These are phyloP conservation scores for Fusarium veterinarium DNA, from an alignment of 2,329 filamentous ascomycete genomes.

Conservation along the genomic window DNA sequence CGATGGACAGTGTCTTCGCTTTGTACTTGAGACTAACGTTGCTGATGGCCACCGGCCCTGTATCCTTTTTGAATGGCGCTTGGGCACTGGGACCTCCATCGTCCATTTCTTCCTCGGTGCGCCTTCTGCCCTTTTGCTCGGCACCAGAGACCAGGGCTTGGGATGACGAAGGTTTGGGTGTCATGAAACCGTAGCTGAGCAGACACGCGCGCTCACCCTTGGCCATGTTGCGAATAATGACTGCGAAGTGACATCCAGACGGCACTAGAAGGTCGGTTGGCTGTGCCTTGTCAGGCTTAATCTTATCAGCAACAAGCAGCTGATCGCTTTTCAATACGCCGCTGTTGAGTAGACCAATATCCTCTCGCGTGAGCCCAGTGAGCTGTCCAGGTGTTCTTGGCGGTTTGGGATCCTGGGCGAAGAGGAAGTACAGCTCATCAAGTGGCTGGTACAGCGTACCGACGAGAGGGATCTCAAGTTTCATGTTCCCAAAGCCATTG, in stretches of 20 bases:
- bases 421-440: constrained; percentile 1
- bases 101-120: neutral
- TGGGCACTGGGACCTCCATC: neutral
- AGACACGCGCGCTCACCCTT: neutral
- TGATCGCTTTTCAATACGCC: neutral
- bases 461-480: neutral
- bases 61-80: neutral
- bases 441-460: neutral
- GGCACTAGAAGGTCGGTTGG: neutral
- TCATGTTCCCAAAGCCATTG: neutral
- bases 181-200: neutral
- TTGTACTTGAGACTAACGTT: neutral
- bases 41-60: neutral
- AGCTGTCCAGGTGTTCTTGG: neutral
- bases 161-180: neutral
- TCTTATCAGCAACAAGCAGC: constrained; percentile 3
- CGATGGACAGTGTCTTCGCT: neutral
- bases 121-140: accelerated
- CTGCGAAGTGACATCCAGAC: neutral
- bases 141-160: neutral
- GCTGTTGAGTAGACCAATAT: neutral
- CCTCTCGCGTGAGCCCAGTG: neutral
- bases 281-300: neutral
- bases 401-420: neutral
- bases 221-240: neutral